Evolutionary conservation across 169 alveolate species (phyloP).

Genomic region (Eimeria mitis): DNA sequence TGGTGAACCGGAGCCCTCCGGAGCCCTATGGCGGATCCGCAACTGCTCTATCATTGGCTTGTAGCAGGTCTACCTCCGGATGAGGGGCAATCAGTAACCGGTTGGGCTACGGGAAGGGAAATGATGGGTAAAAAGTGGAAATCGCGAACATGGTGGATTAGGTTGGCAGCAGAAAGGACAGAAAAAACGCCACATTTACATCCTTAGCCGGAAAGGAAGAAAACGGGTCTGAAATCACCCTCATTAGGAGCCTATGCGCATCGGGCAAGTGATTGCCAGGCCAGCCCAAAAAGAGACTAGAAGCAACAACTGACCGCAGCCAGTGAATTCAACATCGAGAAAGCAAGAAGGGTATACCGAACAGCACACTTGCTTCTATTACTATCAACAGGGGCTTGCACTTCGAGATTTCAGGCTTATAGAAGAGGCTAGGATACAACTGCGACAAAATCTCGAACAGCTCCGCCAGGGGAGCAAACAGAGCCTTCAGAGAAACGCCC

Average conservation of each 20-base stretch:
- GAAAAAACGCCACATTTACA: not conserved
- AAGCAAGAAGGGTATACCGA: not conserved
- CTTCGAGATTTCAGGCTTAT: not conserved
- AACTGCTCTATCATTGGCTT: not conserved
- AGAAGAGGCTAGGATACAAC: not conserved
- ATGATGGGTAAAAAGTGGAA: not conserved
- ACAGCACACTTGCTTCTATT: not conserved
- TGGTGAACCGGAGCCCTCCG: not conserved
- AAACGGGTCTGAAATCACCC: not conserved
- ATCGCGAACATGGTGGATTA: not conserved
- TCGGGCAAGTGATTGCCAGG: not conserved
- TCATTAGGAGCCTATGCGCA: not conserved
- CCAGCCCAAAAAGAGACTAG: not conserved
- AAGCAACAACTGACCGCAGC: not conserved
- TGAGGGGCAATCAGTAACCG: not conserved
- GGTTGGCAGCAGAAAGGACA: not conserved
- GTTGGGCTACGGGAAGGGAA: not conserved
- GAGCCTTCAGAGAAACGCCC: not conserved
- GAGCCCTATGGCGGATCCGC: not conserved
- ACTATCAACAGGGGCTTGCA: not conserved
- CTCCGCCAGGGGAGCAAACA: not conserved
- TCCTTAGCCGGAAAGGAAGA: not conserved
- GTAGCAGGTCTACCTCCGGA: not conserved
- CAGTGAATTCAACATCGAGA: not conserved
- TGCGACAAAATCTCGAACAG: not conserved